Percentiles rank a stretch among this genome's conserved stretches.
These are phyloP conservation scores for Komagataella ulmi DNA, from an alignment of 805 yeast species.

Conservation along the genomic window DNA sequence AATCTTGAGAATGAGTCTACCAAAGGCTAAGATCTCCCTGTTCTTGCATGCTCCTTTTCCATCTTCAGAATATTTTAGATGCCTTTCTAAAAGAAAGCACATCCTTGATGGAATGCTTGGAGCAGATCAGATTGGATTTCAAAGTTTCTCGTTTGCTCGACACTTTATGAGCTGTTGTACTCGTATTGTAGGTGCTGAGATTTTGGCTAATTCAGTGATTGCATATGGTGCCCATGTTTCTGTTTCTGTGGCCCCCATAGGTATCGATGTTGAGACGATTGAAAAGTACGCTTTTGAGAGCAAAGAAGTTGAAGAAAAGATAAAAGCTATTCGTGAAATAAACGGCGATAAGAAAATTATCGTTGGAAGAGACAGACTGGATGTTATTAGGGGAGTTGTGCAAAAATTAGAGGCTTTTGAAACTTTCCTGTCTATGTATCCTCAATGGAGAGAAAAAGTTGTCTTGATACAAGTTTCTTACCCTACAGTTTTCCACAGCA, in stretches of 20 bases:
- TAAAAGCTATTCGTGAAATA: constrained; percentile 46
- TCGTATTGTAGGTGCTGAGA: constrained; percentile 75
- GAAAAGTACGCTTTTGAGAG: constrained; percentile 44
- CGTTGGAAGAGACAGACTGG: constrained; percentile 89
- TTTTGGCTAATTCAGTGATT: constrained; percentile 37
- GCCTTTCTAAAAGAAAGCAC: constrained; percentile 71
- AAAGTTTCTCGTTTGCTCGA: constrained; percentile 72
- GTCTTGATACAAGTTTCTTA: constrained; percentile 87
- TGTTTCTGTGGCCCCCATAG: constrained; percentile 74
- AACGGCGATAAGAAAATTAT: constrained; percentile 63
- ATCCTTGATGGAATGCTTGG: constrained; percentile 88
- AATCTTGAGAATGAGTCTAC: constrained; percentile 63
- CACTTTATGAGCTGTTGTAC: constrained; percentile 89
- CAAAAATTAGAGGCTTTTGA: constrained; percentile 91
- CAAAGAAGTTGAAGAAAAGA: constrained; percentile 42
- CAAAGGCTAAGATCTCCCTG: constrained; percentile 63
- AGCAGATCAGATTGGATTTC: constrained; percentile 76
- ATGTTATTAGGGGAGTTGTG: constrained; percentile 82
- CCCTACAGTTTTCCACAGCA: constrained; percentile 50
- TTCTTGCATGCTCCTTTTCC: constrained; percentile 92
- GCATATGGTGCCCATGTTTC: constrained; percentile 70
- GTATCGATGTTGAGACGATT: constrained; percentile 66
- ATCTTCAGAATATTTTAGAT: constrained; percentile 84
- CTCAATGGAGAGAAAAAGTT: constrained; percentile 82
- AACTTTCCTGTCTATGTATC: constrained; percentile 76